phyloP scores from a whole-genome alignment of 2,329 filamentous ascomycete genomes.

The Massarina eburnea region DNA sequence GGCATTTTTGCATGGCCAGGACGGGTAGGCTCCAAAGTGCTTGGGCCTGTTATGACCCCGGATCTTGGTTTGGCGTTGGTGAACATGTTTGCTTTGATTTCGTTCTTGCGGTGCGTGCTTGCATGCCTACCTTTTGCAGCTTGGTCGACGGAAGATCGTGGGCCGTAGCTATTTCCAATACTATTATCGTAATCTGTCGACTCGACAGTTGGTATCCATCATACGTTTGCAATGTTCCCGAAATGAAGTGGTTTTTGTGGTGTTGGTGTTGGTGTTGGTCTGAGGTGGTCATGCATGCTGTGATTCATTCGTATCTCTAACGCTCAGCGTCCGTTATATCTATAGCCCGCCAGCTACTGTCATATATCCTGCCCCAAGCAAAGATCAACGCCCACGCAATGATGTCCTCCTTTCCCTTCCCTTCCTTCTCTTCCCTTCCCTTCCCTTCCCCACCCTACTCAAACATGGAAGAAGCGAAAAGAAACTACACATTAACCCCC shows the following conservation, averaged over 20 bases:
- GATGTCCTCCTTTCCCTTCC: background rate
- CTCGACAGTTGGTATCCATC: background rate
- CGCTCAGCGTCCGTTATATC: background rate
- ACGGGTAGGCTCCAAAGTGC: slow-evolving; percentile 39
- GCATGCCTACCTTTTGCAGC: background rate
- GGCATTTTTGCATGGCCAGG: slow-evolving; percentile 20
- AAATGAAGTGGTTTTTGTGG: too few species aligned
- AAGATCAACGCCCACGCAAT: slow-evolving; percentile 11
- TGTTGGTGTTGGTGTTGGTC: background rate
- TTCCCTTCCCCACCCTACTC: background rate
- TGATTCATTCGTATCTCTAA: background rate
- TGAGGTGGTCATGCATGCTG: background rate
- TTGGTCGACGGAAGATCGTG: background rate
- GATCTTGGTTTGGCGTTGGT: slow-evolving; percentile 33
- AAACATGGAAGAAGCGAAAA: slow-evolving; percentile 1
- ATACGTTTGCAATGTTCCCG: background rate
- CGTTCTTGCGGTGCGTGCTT: background rate
- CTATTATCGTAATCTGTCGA: background rate
- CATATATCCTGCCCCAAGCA: background rate
- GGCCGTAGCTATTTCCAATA: background rate
- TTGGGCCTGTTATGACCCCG: slow-evolving; percentile 33
- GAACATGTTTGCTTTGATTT: slow-evolving; percentile 1
- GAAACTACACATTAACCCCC: slow-evolving; percentile 4
- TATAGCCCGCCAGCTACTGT: background rate
- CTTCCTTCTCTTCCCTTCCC: background rate